Base-by-base conservation (phyloP, 2,329 filamentous ascomycete species). In the Pseudogymnoascus sp. region DNA sequence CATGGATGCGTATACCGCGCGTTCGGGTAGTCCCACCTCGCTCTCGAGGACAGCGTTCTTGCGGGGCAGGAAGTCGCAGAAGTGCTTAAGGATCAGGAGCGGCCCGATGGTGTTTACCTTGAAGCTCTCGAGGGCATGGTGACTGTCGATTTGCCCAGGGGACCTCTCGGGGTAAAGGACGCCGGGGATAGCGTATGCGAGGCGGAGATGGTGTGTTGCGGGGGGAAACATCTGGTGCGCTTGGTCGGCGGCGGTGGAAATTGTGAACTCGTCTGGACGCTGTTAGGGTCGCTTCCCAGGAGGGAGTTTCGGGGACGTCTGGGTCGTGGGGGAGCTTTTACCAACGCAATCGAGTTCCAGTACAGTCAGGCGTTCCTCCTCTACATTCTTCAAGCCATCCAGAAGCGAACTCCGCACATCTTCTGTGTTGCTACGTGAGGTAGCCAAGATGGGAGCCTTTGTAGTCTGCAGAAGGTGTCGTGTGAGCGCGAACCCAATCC, bases 1-100 rank as follows among this genome's bases (percentile, higher is more conserved):
- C 85, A 92, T 89, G 70, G 84, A 84, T n/a, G 88, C 81, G 79
- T 87, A 90, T 1, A 86, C 82, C 0, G 89, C 85, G 62, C 82
- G 79, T 0, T 68, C 63, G 0, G 81, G 78, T 2, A 88, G 77
- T 0, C 76, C 70, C 35, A 14, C 13, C 6, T 19, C 73, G 70
- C 31, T 68, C 37, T 21, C 24, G 13, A 81, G 67, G 5, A 74
- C 66, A 0, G 80, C 78, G 4, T 78, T 73, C 67, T 83, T 86
- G 14, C 78, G 81, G 1, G 90, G 90, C 3, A 95, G 78, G 69
- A 93, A 87, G 0, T 77, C 77, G 0, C 80, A 79, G 69, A 95
- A 90, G 74, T 91, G 85, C 75, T 95, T 95, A 71, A 90, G 82
- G 63, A 93, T 80, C 62, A 95, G 78, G 70, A 95, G 78, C 0